phyloP scores from a whole-genome alignment of 2,329 filamentous ascomycete species.

The Fusarium ramigenum region DNA sequence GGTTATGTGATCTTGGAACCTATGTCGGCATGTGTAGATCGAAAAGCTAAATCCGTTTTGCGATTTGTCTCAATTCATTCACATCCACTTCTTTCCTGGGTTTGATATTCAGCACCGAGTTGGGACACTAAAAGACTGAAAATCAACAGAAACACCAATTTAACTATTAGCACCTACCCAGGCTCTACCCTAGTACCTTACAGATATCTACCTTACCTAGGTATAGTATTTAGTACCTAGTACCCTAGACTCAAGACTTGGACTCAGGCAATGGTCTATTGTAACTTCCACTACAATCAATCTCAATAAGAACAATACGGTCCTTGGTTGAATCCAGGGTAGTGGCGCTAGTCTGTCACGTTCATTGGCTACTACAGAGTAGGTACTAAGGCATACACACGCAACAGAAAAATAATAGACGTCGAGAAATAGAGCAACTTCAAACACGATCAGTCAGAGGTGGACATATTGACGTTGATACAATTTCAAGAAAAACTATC shows the following conservation, averaged over 20 bases:
- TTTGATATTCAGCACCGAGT: not conserved
- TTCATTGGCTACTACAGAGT: slow-evolving; percentile 7
- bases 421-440: not conserved
- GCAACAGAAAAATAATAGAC: not conserved
- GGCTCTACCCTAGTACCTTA: not conserved
- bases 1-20: not conserved
- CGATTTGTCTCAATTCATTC: not conserved
- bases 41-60: not conserved
- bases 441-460: not conserved
- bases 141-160: not conserved
- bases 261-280: not conserved
- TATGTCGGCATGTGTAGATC: not conserved
- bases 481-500: not conserved
- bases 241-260: not conserved
- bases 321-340: slow-evolving; percentile 8
- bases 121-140: not conserved
- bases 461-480: not conserved
- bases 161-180: not conserved
- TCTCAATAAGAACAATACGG: not conserved
- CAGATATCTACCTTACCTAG: too few species aligned
- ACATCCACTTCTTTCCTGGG: too few species aligned
- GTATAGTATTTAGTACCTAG: not conserved
- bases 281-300: not conserved
- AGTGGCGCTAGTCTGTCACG: not conserved
- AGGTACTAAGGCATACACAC: not conserved